Evolutionary conservation across 176 grass and related monocot genomes (phyloP).

Genomic region (Zoysia pacifica): DNA sequence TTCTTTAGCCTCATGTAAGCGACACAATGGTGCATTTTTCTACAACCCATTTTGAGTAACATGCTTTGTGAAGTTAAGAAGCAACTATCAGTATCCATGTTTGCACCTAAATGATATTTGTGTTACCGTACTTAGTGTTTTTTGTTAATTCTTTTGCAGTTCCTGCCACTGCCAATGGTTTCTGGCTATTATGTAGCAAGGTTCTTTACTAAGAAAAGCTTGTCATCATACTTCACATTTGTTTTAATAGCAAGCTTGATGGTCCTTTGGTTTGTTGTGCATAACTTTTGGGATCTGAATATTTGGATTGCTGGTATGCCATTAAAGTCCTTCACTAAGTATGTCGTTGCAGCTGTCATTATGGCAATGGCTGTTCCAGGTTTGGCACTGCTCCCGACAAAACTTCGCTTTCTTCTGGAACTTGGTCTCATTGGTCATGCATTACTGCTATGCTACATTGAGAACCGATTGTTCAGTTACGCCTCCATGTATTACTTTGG

Average conservation of each 20-base stretch:
- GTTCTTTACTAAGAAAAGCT: constrained; percentile 97
- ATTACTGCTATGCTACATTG: constrained; percentile 84
- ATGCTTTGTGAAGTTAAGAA: no score
- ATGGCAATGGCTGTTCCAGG: constrained; percentile 91
- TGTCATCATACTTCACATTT: constrained; percentile 98
- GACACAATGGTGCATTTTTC: background rate
- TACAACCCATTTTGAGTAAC: background rate
- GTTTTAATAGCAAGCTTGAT: constrained; percentile 86
- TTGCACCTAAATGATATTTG: background rate
- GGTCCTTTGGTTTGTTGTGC: constrained; percentile 97
- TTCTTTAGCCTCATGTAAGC: background rate
- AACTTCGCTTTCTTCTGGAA: constrained; percentile 76
- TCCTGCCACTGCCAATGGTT: constrained; percentile 84
- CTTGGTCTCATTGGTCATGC: constrained; percentile 88
- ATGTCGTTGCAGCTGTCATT: constrained; percentile 75
- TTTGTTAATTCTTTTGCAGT: constrained; percentile 51
- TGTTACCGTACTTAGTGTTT: constrained; percentile 10
- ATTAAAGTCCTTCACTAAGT: constrained; percentile 92
- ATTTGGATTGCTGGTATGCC: constrained; percentile 98
- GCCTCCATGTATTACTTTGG: constrained; percentile 93
- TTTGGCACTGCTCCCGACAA: constrained; percentile 77
- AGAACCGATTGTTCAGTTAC: constrained; percentile 93
- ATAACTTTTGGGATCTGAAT: constrained; percentile 98
- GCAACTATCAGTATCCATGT: background rate
- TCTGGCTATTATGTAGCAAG: constrained; percentile 85